These are phyloP conservation scores for Novymonas esmeraldas DNA, from an alignment of 208 protist genomes.

Conservation along the genomic window DNA sequence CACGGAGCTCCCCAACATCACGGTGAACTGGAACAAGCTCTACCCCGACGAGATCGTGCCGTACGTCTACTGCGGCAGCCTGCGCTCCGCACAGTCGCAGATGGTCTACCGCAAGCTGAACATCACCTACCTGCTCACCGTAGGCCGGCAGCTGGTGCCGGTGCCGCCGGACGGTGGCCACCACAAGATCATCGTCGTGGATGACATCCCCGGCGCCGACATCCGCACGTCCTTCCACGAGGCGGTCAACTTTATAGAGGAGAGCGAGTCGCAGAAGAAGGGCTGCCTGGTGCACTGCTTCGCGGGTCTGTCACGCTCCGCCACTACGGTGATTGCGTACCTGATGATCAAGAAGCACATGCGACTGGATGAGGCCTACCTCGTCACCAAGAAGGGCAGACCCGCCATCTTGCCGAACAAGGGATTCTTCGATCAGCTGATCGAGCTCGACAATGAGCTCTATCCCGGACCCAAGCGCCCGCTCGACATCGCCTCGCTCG, in stretches of 20 bases:
- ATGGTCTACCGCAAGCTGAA: conserved; percentile 84
- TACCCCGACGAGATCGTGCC: conserved; percentile 88
- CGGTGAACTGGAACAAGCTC: conserved; percentile 91
- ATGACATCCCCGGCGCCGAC: conserved; percentile 86
- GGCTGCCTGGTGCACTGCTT: conserved; percentile 92
- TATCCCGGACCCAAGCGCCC: conserved; percentile 54
- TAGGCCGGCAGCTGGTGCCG: conserved; percentile 75
- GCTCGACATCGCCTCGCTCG: conserved; percentile 59
- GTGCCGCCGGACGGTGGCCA: conserved; percentile 66
- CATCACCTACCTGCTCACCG: conserved; percentile 83
- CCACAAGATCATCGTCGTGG: conserved; percentile 76
- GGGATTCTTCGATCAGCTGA: conserved; percentile 82
- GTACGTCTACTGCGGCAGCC: conserved; percentile 81
- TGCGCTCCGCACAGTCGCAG: conserved; percentile 86
- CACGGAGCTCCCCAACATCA: conserved; percentile 67
- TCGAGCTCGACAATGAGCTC: conserved; percentile 65
- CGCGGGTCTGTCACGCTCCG: conserved; percentile 88
- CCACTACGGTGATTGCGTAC: conserved; percentile 89
- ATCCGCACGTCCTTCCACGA: conserved; percentile 80
- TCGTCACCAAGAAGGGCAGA: conserved; percentile 65
- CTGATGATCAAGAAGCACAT: conserved; percentile 87
- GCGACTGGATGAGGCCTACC: conserved; percentile 87
- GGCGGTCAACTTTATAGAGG: conserved; percentile 80
- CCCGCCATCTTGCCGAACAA: conserved; percentile 86
- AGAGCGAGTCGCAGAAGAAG: conserved; percentile 47